A percentile compares a stretch with the other conserved stretches of the same genome.
These are phyloP conservation scores for Sporisorium reilianum DNA, from an alignment of 1,284 basidiomycete genomes.

Conservation along the genomic window DNA sequence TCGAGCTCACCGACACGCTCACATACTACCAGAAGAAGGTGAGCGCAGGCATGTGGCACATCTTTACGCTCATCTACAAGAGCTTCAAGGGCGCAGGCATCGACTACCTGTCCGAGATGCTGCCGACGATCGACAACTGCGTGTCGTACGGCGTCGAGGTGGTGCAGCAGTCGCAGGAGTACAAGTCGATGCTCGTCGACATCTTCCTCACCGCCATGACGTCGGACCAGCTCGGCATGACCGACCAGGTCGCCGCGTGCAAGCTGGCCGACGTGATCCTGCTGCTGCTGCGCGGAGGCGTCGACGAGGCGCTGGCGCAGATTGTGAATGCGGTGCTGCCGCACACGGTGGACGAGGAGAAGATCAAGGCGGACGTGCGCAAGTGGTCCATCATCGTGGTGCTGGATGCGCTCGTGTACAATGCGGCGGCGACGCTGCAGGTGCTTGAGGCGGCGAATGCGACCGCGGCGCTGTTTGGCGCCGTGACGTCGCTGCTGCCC, in stretches of 20 bases:
- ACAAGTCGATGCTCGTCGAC: conserved; percentile 84
- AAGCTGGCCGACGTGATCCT: conserved; percentile 86
- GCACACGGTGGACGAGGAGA: conserved; percentile 53
- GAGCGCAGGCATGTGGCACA: conserved; percentile 84
- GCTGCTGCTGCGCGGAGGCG: conserved; percentile 80
- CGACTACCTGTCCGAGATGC: conserved; percentile 85
- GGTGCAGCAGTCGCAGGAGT: conserved; percentile 80
- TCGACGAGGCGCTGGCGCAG: conserved; percentile 71
- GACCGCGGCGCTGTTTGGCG: conserved; percentile 83
- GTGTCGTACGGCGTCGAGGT: conserved; percentile 84
- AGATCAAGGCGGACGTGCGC: conserved; percentile 77
- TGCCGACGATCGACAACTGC: conserved; percentile 89
- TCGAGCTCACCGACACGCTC: conserved; percentile 84
- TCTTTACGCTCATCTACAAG: conserved; percentile 84
- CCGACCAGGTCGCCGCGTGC: conserved; percentile 81
- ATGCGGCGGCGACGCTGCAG: conserved; percentile 80
- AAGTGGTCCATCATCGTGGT: conserved; percentile 85
- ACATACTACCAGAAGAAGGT: conserved; percentile 85
- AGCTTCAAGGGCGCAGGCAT: conserved; percentile 86
- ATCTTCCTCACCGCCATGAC: conserved; percentile 84
- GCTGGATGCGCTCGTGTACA: conserved; percentile 86
- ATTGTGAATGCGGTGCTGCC: conserved; percentile 58
- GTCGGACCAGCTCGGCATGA: conserved; percentile 77
- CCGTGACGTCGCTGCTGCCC: conserved; percentile 73
- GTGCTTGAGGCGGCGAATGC: conserved; percentile 78